Base-by-base conservation (phyloP, 345 rosid genomes). In the Hypericum perforatum region DNA sequence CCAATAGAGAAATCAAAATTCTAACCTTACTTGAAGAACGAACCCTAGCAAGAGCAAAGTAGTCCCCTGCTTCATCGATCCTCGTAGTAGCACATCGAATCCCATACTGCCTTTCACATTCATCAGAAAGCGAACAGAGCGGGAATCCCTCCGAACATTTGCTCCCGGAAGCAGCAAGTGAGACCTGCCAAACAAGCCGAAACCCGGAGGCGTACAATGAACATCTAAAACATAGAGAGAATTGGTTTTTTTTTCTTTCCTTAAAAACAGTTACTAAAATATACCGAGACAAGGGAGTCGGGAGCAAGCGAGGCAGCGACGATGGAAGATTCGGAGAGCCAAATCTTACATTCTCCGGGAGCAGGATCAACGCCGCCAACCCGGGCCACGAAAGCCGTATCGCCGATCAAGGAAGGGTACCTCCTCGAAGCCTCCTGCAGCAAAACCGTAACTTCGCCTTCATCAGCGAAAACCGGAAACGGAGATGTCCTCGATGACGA, bases 271-370 rank as follows among this genome's bases (percentile, higher is more conserved):
- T 22, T 22, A 22, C 32, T 22, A 14, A 6, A 54, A 55, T 53
- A 62, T 78, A 88, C 94, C 83, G 96, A 85, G 0, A 92, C 95
- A 48, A 67, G 51, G 7, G 95, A 80, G 41, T 88, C 96, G 45
- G 96, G 90, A 16, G 63, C 42, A 14, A 85, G 56, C 8, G 82
- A 78, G 49, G 79, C 73, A 52, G 85, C 69, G 43, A 81, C 76
- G 92, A 88, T 78, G 36, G 88, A 77, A 71, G 74, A 49, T 69
- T 92, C 90, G 0, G 96, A 85, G 37, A 92, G 52, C 98, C 96
- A 88, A 63, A 91, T 62, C 70, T 69, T 82, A 53, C 76, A 81
- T 56, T 82, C 83, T 72, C 70, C 69, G 10, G 74, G 70, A 9
- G 69, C 75, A 0, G 72, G 16, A 8, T 63, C 82, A 8, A 73